Conservation (phyloP, 2,329 filamentous ascomycete species). For the Dothidotthia symphoricarpi region DNA sequence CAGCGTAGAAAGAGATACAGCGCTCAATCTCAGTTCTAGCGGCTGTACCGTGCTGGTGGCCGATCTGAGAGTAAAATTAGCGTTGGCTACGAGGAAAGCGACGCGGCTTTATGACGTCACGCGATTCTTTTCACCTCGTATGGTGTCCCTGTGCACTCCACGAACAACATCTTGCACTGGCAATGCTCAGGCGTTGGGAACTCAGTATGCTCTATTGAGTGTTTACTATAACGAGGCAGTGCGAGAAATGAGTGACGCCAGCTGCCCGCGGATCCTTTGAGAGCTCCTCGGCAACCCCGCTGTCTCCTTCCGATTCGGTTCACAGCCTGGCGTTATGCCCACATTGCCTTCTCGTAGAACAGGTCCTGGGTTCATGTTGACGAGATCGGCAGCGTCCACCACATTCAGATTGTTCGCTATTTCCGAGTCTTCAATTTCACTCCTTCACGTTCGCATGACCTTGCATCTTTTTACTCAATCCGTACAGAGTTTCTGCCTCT, state of each 20-base stretch:
- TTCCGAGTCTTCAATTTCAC: too few relatives aligned
- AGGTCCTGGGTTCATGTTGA: too few relatives aligned
- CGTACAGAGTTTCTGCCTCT: too few relatives aligned
- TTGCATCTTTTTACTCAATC: too few relatives aligned
- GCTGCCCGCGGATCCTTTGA: not conserved
- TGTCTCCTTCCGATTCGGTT: slow-evolving; percentile 6
- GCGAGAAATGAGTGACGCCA: too few relatives aligned
- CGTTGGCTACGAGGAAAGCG: not conserved
- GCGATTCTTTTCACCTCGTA: slow-evolving; percentile 38
- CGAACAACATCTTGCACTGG: slow-evolving; percentile 37
- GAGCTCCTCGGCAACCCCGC: not conserved
- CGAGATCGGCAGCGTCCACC: too few relatives aligned
- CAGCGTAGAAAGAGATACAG: slow-evolving; percentile 50
- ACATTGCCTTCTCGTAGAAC: too few relatives aligned
- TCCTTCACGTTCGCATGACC: too few relatives aligned
- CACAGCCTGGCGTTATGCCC: too few relatives aligned
- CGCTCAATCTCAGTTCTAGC: slow-evolving; percentile 44
- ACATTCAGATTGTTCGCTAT: too few relatives aligned
- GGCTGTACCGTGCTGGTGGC: slow-evolving; percentile 47
- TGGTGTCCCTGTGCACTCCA: slow-evolving; percentile 45
- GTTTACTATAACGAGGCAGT: too few relatives aligned
- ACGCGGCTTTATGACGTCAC: slow-evolving; percentile 20
- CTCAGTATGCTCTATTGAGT: not conserved
- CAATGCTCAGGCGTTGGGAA: not conserved
- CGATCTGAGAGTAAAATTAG: slow-evolving; percentile 43